Base-by-base conservation (phyloP, 1,284 basidiomycete genomes). In the Athelia psychrophila region DNA sequence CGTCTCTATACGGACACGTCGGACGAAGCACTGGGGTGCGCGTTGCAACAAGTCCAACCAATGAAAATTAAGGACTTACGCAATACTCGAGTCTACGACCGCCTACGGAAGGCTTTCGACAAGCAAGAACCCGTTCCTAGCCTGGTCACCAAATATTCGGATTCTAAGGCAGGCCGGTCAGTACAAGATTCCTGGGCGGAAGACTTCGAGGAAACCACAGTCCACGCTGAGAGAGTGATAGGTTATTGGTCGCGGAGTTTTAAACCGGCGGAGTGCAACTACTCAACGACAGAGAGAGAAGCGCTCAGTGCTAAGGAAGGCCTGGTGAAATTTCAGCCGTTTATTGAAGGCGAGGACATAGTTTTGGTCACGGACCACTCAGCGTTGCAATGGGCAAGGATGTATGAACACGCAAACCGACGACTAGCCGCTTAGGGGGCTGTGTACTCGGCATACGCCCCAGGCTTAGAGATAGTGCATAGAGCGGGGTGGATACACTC, bases 1-100 rank as follows among this genome's bases (percentile, higher is more conserved):
- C 45, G 69, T 2, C 25, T 73, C 1, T 75, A 75, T 49, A 69
- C 68, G 0, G 73, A 75, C 53, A 69, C 73, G 0, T 74, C 61
- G 22, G 71, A 72, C 48, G 56, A 59, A 12, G 71, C 62, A 0
- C 23, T 74, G 8, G 72, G 60, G 0, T 58, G 60, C 1, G 62
- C 60, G 5, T 51, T 75, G 16, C 72, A 75, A 38, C 73, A 75
- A 52, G 61, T 73, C 3, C 72, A 75, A 51, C 61, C 64, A 0
- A 71, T 76, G 3, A 8, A 8, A n/a, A 50, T 75, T 0, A 12
- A 44, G 2, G 73, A 75, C 47, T 52, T 77, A 15, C 59, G 61
- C 44, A 70, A 69, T 0, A 76, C 73, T 0, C 54, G 56, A 24
- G 48, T 54, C 0, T 74, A 75, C 49, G 60, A 71, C 2, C 40